A percentile compares a stretch with the other conserved stretches of the same genome.
These are phyloP conservation scores for Fistulinella cinereoalba DNA, from an alignment of 1,284 basidiomycete species.

Conservation along the genomic window DNA sequence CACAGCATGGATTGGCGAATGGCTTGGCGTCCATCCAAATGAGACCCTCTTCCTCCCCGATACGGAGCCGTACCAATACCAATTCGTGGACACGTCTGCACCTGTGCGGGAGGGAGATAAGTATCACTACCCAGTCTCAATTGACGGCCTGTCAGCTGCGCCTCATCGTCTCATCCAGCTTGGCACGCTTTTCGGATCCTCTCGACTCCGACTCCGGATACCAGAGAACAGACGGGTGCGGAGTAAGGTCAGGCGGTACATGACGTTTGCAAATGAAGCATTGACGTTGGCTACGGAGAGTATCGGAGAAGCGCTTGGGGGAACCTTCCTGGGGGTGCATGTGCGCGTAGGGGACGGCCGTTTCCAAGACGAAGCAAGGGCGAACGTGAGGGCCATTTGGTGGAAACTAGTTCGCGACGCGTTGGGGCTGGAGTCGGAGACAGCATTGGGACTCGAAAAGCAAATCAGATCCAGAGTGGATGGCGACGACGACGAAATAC, in stretches of 20 bases:
- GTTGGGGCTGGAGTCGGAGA: constrained; percentile 39
- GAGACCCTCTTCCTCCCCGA: constrained; percentile 55
- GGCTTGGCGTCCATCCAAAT: constrained; percentile 37
- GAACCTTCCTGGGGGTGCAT: constrained; percentile 59
- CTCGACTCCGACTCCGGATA: constrained; percentile 52
- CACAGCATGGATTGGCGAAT: constrained; percentile 46
- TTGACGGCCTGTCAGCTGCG: constrained; percentile 13
- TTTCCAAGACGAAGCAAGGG: constrained; percentile 46
- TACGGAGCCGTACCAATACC: constrained; percentile 56
- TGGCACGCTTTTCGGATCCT: constrained; percentile 68
- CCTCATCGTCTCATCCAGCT: constrained; percentile 53
- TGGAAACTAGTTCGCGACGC: constrained; percentile 50
- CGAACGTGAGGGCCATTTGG: constrained; percentile 52
- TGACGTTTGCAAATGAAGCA: constrained; percentile 52
- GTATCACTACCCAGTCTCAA: constrained; percentile 42
- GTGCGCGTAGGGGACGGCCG: constrained; percentile 64
- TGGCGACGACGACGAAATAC: neutral
- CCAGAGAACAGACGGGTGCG: constrained; percentile 41
- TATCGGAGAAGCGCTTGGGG: constrained; percentile 47
- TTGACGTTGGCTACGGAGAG: constrained; percentile 41
- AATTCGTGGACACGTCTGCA: constrained; percentile 56
- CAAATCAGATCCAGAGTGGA: constrained; percentile 7
- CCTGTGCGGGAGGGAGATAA: constrained; percentile 31
- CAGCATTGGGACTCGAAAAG: constrained; percentile 41
- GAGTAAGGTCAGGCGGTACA: constrained; percentile 44